Conservation (phyloP, 2,329 filamentous ascomycete genomes). For the Colletotrichum abscissum region DNA sequence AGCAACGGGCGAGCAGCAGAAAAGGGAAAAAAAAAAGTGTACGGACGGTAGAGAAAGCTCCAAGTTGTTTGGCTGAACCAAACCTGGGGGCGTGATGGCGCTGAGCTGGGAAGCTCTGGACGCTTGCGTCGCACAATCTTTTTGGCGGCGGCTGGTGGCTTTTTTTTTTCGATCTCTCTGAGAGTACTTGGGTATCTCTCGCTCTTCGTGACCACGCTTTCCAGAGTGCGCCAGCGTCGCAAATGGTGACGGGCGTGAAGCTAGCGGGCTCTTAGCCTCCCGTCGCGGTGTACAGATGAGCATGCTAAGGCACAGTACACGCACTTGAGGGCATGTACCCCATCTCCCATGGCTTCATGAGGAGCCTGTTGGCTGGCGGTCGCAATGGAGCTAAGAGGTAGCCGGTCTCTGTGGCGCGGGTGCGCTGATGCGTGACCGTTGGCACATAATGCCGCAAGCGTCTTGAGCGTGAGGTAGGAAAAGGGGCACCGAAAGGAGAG, state of each 20-base stretch:
- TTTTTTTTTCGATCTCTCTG: no score
- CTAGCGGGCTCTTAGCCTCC: not conserved
- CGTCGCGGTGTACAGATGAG: not conserved
- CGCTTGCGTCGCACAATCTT: slow-evolving; percentile 18
- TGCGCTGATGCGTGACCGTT: not conserved
- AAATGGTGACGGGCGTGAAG: slow-evolving; percentile 17
- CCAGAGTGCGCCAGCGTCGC: not conserved
- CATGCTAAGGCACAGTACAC: slow-evolving; percentile 27
- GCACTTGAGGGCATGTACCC: slow-evolving; percentile 23
- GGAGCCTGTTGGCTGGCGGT: slow-evolving; percentile 25
- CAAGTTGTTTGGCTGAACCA: not conserved
- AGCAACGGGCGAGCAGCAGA: not conserved
- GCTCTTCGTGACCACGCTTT: not conserved
- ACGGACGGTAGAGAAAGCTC: not conserved
- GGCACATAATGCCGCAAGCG: not conserved
- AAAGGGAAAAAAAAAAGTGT: no score
- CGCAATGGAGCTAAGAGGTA: slow-evolving; percentile 12
- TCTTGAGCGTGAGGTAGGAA: slow-evolving; percentile 14
- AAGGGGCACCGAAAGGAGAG: slow-evolving; percentile 22
- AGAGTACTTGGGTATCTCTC: no score
- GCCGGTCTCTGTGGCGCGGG: not conserved
- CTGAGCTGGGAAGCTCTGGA: not conserved
- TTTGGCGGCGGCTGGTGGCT: not conserved
- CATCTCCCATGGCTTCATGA: not conserved
- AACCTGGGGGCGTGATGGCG: slow-evolving; percentile 23